Percentiles rank a stretch among this genome's conserved stretches.
Evolutionary conservation across 345 rosid genomes (phyloP).

Genomic region (Hypericum androsaemum): DNA sequence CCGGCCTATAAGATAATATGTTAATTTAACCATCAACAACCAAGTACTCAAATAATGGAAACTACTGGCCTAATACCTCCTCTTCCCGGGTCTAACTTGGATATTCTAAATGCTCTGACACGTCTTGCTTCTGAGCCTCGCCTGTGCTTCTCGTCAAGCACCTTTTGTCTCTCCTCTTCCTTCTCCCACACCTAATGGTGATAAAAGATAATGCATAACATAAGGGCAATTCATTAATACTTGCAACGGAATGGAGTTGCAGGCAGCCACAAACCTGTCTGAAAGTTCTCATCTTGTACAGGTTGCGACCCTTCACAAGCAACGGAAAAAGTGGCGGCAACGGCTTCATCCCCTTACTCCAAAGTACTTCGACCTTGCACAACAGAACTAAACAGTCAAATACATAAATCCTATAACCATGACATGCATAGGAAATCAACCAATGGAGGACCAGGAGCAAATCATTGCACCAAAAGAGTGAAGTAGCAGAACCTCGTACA

Average conservation of each 20-base stretch:
- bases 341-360: slow-evolving; percentile 44
- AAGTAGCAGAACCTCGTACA: too few species aligned
- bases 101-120: slow-evolving; percentile 28
- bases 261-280: slow-evolving; percentile 34
- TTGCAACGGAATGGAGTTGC: not conserved
- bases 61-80: slow-evolving; percentile 16
- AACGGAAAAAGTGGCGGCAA: slow-evolving; percentile 50
- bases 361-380: slow-evolving; percentile 51
- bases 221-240: slow-evolving; percentile 2
- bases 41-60: not conserved
- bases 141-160: slow-evolving; percentile 51
- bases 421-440: too few species aligned
- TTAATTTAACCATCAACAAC: not conserved
- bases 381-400: too few species aligned
- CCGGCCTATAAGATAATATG: slow-evolving; percentile 25
- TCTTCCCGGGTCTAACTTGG: slow-evolving; percentile 21
- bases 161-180: slow-evolving; percentile 37
- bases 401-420: too few species aligned
- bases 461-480: not conserved
- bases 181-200: slow-evolving; percentile 35
- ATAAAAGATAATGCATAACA: slow-evolving; percentile 8
- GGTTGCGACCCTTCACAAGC: slow-evolving; percentile 60
- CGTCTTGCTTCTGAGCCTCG: slow-evolving; percentile 55
- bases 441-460: slow-evolving; percentile 11
- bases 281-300: slow-evolving; percentile 42